Conservation (phyloP, 805 yeast species). For the Aciculoconidium aculeatum region DNA sequence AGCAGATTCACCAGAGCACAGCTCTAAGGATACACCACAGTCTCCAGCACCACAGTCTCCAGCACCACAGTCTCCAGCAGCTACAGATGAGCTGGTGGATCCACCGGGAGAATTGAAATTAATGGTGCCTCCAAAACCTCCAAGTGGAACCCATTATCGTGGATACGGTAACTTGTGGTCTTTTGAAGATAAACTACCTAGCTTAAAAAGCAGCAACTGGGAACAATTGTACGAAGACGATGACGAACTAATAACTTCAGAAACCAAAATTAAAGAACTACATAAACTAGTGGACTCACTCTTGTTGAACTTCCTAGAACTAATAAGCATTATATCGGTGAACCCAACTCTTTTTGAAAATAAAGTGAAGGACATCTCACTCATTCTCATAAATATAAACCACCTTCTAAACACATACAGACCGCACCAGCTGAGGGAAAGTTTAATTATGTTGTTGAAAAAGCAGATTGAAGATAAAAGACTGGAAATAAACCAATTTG, state of each 20-base stretch:
- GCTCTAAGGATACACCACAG: conserved; percentile 7
- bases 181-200: conserved; percentile 68
- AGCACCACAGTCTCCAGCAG: not conserved
- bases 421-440: conserved; percentile 92
- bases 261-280: conserved; percentile 61
- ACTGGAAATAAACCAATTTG: conserved; percentile 44
- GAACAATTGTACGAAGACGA: conserved; percentile 56
- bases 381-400: conserved; percentile 81
- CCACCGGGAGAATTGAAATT: conserved; percentile 47
- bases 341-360: conserved; percentile 57
- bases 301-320: conserved; percentile 72
- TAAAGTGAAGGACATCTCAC: conserved; percentile 74
- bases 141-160: conserved; percentile 61
- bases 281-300: conserved; percentile 76
- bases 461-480: conserved; percentile 64
- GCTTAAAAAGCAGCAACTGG: conserved; percentile 71
- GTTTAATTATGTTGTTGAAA: conserved; percentile 66
- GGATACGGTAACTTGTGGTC: conserved; percentile 93
- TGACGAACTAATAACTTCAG: conserved; percentile 29
- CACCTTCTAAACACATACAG: conserved; percentile 88
- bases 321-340: conserved; percentile 69
- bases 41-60: no score
- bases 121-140: conserved; percentile 59
- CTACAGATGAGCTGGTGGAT: conserved; percentile 6
- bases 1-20: conserved; percentile 5